These are phyloP conservation scores for Funneliformis caledonium DNA, from an alignment of 371 early-diverging fungal genomes.

Conservation along the genomic window DNA sequence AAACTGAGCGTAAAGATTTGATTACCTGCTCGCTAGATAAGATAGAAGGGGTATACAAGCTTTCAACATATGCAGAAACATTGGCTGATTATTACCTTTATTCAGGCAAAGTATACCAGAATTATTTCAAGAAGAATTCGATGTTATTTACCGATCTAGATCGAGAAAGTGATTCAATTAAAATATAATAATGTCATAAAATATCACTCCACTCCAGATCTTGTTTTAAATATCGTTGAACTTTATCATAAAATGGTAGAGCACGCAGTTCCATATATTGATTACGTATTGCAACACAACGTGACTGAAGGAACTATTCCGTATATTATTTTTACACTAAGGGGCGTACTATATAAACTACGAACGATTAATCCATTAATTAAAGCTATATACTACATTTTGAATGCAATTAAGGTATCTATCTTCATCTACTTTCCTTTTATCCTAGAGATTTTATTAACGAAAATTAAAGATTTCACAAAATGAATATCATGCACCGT, in stretches of 20 bases:
- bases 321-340: conserved; percentile 19
- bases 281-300: no score
- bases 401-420: neutral
- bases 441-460: neutral
- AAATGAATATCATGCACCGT: neutral
- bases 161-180: conserved; percentile 12
- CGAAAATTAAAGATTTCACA: no score
- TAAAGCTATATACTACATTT: neutral
- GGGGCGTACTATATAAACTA: neutral
- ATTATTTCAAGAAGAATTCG: neutral
- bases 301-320: no score
- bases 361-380: neutral
- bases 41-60: no score
- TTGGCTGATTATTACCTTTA: no score
- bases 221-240: neutral
- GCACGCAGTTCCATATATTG: no score
- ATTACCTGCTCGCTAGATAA: no score
- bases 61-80: no score
- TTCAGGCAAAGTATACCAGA: neutral
- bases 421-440: neutral
- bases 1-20: no score
- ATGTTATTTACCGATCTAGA: neutral
- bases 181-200: neutral
- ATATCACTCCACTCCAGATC: neutral
- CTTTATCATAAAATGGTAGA: conserved; percentile 10